phyloP scores from a whole-genome alignment of 257 asterid genomes.

The Ilex asprella region DNA sequence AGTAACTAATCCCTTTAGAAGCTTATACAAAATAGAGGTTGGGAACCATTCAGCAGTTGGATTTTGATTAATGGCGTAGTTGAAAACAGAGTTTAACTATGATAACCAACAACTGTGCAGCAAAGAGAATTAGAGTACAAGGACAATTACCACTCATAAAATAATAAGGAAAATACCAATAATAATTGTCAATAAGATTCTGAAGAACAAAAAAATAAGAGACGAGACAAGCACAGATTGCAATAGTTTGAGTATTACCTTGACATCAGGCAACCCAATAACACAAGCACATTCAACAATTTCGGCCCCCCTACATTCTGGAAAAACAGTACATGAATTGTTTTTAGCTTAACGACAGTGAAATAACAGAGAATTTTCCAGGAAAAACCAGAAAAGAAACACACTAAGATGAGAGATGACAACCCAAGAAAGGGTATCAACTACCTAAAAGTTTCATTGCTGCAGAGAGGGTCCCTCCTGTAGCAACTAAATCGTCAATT shows the following conservation, averaged over 20 bases:
- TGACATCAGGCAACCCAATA: slow-evolving; percentile 60
- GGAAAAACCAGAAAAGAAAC: background rate
- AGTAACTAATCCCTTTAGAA: too few species aligned
- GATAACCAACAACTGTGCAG: too few species aligned
- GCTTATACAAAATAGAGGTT: too few species aligned
- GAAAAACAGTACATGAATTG: background rate
- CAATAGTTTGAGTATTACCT: slow-evolving; percentile 32
- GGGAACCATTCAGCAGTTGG: too few species aligned
- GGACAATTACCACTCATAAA: too few species aligned
- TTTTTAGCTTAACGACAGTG: background rate
- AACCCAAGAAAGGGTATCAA: background rate
- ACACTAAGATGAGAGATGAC: background rate
- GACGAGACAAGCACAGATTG: background rate
- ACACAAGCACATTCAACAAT: slow-evolving; percentile 82
- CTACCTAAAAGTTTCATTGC: slow-evolving; percentile 75
- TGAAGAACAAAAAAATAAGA: background rate
- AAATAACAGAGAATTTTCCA: too few species aligned
- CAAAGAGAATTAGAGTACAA: too few species aligned
- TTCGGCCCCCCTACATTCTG: slow-evolving; percentile 64
- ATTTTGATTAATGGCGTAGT: too few species aligned
- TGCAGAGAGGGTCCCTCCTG: slow-evolving; percentile 80
- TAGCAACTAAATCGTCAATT: slow-evolving; percentile 81
- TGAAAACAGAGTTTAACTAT: too few species aligned
- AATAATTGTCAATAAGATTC: too few species aligned
- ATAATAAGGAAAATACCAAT: too few species aligned